These are phyloP conservation scores for Schizophyllum amplum DNA, from an alignment of 1,284 basidiomycete genomes.

Conservation along the genomic window DNA sequence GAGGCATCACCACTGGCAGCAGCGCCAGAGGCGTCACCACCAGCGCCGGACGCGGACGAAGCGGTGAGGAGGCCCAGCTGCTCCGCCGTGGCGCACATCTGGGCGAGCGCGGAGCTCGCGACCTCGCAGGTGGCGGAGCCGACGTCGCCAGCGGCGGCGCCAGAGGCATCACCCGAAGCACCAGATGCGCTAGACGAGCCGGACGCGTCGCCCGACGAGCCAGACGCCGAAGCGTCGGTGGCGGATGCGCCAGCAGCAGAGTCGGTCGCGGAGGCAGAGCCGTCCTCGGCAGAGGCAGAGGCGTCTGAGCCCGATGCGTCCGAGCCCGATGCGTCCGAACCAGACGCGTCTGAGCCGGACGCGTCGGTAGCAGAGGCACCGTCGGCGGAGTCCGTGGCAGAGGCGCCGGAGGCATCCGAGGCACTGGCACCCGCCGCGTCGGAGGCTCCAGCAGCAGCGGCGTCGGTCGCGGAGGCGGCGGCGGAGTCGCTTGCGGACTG, in stretches of 20 bases:
- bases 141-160: conserved; percentile 14
- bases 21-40: too few relatives aligned
- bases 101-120: too few relatives aligned
- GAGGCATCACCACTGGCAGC: too few relatives aligned
- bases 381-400: conserved; percentile 9
- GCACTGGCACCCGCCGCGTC: too few relatives aligned
- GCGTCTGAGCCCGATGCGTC: conserved; percentile 6
- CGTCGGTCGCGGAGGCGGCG: too few relatives aligned
- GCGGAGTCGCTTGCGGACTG: too few relatives aligned
- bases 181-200: conserved; percentile 11
- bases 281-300: conserved; percentile 1
- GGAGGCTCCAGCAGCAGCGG: too few relatives aligned
- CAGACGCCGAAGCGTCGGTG: conserved; percentile 13
- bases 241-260: conserved; percentile 7
- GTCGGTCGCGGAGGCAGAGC: conserved; percentile 14
- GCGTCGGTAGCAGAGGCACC: conserved; percentile 11
- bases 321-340: conserved; percentile 12
- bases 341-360: conserved; percentile 13
- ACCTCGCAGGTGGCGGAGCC: too few relatives aligned
- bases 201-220: conserved; percentile 12
- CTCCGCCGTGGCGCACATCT: too few relatives aligned
- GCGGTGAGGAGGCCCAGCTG: too few relatives aligned
- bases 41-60: too few relatives aligned
- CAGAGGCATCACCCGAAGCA: conserved; percentile 8
- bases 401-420: too few relatives aligned